phyloP scores from a whole-genome alignment of 495 filamentous ascomycete genomes.

The Aspergillus campestris region DNA sequence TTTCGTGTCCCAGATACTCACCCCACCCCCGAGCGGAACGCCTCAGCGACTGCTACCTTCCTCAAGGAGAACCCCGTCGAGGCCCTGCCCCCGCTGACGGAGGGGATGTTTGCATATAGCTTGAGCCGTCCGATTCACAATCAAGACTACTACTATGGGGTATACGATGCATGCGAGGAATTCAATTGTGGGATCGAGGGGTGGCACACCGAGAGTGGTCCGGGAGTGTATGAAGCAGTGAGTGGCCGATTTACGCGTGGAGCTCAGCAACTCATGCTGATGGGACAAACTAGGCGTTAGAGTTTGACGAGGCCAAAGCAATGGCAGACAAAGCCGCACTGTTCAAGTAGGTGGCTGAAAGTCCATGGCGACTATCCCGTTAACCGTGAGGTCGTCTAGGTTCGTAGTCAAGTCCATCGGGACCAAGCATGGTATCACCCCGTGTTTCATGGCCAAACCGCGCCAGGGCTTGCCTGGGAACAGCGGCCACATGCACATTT shows the following conservation, averaged over 20 bases:
- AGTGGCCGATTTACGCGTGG: constrained; percentile 10
- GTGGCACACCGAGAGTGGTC: constrained; percentile 96
- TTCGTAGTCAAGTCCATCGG: constrained; percentile 82
- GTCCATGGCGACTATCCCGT: not conserved
- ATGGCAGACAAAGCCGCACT: constrained; percentile 89
- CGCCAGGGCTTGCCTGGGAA: constrained; percentile 84
- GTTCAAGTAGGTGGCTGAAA: constrained; percentile 64
- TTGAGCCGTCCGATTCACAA: constrained; percentile 89
- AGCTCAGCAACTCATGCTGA: constrained; percentile 3
- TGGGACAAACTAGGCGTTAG: constrained; percentile 48
- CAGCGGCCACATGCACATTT: constrained; percentile 92
- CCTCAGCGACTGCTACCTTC: constrained; percentile 65
- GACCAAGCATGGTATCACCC: constrained; percentile 80
- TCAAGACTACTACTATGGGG: constrained; percentile 86
- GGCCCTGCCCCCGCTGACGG: constrained; percentile 67
- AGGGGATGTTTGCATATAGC: constrained; percentile 98
- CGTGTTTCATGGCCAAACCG: constrained; percentile 99
- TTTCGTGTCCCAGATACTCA: constrained; percentile 59
- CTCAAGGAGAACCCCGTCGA: constrained; percentile 65
- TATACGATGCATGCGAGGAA: constrained; percentile 72
- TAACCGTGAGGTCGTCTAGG: constrained; percentile 22
- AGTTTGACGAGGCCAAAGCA: constrained; percentile 70
- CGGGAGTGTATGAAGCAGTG: constrained; percentile 91
- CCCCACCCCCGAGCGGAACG: constrained; percentile 44
- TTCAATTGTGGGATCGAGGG: constrained; percentile 86